Base-by-base conservation (phyloP, 495 filamentous ascomycete species). In the Penicillium malachiteum region DNA sequence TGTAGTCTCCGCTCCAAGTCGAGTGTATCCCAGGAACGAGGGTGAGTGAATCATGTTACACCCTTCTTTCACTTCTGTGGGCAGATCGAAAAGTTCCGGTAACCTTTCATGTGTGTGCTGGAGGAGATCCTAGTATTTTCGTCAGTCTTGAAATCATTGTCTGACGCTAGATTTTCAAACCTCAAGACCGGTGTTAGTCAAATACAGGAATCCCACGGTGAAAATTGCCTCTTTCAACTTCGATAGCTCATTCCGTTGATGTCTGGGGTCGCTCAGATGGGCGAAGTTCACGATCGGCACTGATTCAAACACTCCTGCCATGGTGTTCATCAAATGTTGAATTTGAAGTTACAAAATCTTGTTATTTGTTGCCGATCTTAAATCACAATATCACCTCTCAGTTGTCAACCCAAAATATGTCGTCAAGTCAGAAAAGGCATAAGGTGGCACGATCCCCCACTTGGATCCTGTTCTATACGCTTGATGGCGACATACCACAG, bases 11-110 rank as follows among this genome's bases (percentile, higher is more conserved):
- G 73, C 73, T 1, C 78, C 78, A 7, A 81, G 71, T 7, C 66
- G 67, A 1, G 74, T 81, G 55, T 80, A 80, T 3, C 78, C 78
- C 13, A 80, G 70, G 48, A 80, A 81, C 3, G 76, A 78, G 60
- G 84, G 81, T 2, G 82, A 84, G 62, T 93, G 90, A 65, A 93
- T 91, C 91, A 96, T 95, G 65, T 94, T 88, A 62, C 92, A 88
- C 58, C 76, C 78, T 35, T 90, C 75, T 76, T 92, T 92, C 70
- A 89, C 85, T 50, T 89, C 86, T 33, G 72, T 62, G 21, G 91
- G 84, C 48, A 97, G 79, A 54, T 88, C 85, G 67, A 97, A 97
- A 59, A 97, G 92, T 8, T 72, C 76, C 32, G 84, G 85, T 12
- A 88, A 83, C 55, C 87, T 78, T n/a, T 74, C 66, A 62, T 92